Conservation (phyloP, 2,329 filamentous ascomycete genomes). For the Albophoma yamanashiensis region DNA sequence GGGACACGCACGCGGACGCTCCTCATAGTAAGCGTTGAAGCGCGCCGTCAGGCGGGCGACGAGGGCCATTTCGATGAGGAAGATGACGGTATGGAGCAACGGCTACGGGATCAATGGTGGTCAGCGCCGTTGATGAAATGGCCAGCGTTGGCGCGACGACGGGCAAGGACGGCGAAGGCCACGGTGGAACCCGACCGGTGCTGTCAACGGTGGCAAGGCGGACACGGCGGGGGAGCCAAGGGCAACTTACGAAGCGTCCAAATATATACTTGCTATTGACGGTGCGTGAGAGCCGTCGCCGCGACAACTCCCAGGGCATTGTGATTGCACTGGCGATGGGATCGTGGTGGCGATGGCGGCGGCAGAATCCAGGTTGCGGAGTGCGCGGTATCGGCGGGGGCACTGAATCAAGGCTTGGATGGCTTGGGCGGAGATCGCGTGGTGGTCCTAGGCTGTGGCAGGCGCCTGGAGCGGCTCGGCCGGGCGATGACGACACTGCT, state of each 20-base stretch:
- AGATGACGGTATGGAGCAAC: slow-evolving; percentile 72
- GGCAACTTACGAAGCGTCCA: slow-evolving; percentile 57
- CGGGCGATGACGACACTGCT: background rate
- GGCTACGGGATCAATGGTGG: slow-evolving; percentile 51
- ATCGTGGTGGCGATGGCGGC: background rate
- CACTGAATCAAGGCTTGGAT: background rate
- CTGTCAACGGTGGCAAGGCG: background rate
- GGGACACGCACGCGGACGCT: slow-evolving; percentile 59
- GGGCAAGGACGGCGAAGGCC: background rate
- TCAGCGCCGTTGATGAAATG: background rate
- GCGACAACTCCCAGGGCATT: slow-evolving; percentile 49
- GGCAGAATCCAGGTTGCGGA: background rate
- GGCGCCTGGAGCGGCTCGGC: too few relatives aligned
- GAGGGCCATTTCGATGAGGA: slow-evolving; percentile 81
- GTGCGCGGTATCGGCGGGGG: background rate
- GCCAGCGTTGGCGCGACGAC: background rate
- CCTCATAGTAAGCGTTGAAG: slow-evolving; percentile 91
- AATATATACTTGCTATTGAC: slow-evolving; percentile 59
- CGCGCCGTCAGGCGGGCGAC: slow-evolving; percentile 71
- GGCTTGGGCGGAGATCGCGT: background rate
- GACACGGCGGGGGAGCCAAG: background rate
- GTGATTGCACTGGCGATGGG: background rate
- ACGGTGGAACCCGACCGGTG: background rate
- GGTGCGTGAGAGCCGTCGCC: slow-evolving; percentile 51
- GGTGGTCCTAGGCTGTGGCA: background rate